Conservation (phyloP, 306 rosid species). For the Quercus glauca region DNA sequence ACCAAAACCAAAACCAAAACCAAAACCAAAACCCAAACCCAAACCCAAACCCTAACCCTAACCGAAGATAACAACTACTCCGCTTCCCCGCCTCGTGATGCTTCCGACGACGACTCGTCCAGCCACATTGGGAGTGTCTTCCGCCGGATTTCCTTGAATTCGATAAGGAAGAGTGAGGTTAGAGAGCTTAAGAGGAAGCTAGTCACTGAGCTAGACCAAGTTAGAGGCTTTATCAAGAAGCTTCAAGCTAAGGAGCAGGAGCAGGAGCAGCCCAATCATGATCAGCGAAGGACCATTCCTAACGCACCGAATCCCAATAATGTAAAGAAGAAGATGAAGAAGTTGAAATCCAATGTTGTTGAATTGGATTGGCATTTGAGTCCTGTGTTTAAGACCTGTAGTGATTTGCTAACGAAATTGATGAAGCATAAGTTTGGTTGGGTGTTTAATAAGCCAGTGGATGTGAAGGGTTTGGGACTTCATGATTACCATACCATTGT, state of each 20-base stretch:
- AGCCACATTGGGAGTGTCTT: constrained; percentile 31
- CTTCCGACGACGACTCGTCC: constrained; percentile 28
- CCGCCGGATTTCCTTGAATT: constrained; percentile 24
- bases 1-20: neutral
- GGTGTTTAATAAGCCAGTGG: constrained; percentile 94
- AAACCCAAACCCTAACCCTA: constrained; percentile 14
- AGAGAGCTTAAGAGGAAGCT: constrained; percentile 63
- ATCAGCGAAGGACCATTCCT: constrained; percentile 75
- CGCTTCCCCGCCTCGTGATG: neutral
- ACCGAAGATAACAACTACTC: constrained; percentile 3
- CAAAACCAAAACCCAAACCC: constrained; percentile 13
- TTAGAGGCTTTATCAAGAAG: constrained; percentile 65
- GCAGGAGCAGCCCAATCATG: constrained; percentile 28
- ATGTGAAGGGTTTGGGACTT: constrained; percentile 78
- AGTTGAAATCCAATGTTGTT: constrained; percentile 56
- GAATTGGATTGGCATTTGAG: constrained; percentile 46
- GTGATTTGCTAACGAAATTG: constrained; percentile 77
- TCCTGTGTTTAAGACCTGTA: constrained; percentile 76
- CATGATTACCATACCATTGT: constrained; percentile 78
- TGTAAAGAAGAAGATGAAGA: constrained; percentile 71
- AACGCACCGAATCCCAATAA: constrained; percentile 78
- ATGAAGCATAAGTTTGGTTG: constrained; percentile 90
- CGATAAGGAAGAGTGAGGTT: constrained; percentile 29
- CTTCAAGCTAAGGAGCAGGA: constrained; percentile 42
- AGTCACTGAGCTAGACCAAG: constrained; percentile 56